A percentile compares a stretch with the other conserved stretches of the same genome.
Evolutionary conservation across 495 filamentous ascomycete species (phyloP).

Genomic region (Penicillium angulare): DNA sequence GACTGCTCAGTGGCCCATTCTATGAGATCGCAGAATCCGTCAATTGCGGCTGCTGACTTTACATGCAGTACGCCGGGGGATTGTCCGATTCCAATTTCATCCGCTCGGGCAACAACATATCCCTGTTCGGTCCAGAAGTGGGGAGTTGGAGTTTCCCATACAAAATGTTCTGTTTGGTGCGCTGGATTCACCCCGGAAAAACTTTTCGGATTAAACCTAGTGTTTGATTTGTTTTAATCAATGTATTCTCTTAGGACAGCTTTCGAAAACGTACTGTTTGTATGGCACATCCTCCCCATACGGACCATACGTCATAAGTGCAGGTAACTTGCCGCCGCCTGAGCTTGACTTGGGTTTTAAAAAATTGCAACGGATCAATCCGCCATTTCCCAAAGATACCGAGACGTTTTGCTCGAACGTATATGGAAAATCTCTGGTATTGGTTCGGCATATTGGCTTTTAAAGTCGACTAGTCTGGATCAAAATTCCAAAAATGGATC

Average conservation of each 20-base stretch:
- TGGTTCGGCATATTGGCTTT: too few relatives aligned
- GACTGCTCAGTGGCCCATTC: constrained; percentile 61
- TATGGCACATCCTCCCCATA: constrained; percentile 58
- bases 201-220: constrained; percentile 34
- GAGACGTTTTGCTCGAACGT: neutral
- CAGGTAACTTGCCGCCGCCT: constrained; percentile 22
- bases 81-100: constrained; percentile 59
- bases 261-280: constrained; percentile 1
- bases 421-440: too few relatives aligned
- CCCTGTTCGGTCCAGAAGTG: constrained; percentile 59
- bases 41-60: constrained; percentile 56
- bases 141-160: constrained; percentile 65
- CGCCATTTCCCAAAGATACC: neutral
- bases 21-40: constrained; percentile 59
- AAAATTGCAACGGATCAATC: constrained; percentile 34
- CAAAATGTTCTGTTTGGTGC: constrained; percentile 50
- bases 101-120: constrained; percentile 59
- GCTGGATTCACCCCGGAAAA: constrained; percentile 50
- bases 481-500: too few relatives aligned
- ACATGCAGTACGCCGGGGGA: constrained; percentile 57
- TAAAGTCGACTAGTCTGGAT: too few relatives aligned
- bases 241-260: neutral
- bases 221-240: neutral
- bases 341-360: constrained; percentile 32
- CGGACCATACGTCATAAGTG: constrained; percentile 47